Percentiles rank a stretch among this genome's conserved stretches.
Conservation (phyloP, 2,329 filamentous ascomycete species). For the Cladosporium sp. region DNA sequence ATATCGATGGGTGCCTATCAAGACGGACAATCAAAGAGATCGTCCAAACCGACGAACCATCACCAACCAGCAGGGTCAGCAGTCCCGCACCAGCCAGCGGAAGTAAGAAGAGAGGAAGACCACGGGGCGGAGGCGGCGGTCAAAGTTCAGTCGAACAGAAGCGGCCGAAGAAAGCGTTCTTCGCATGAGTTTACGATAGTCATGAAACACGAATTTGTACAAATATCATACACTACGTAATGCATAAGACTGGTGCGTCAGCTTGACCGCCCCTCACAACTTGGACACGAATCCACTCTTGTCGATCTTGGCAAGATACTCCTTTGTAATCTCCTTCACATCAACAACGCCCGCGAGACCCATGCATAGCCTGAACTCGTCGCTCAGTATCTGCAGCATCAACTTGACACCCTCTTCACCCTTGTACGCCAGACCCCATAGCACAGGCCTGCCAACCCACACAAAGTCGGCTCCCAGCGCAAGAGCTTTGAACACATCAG, state of each 20-base stretch:
- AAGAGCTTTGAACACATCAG: constrained; percentile 54
- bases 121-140: not conserved
- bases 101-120: not conserved
- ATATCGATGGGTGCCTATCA: constrained; percentile 89
- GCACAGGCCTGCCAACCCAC: constrained; percentile 44
- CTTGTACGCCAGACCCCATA: constrained; percentile 45
- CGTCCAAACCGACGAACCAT: constrained; percentile 38
- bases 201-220: not conserved
- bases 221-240: not conserved
- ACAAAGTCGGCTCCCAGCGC: constrained; percentile 42
- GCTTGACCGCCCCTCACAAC: constrained; percentile 15
- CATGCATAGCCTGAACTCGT: constrained; percentile 39
- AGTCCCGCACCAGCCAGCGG: not conserved
- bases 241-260: not conserved
- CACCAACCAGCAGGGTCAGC: not conserved
- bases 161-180: constrained; percentile 2
- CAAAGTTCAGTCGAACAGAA: constrained; percentile 1
- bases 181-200: constrained; percentile 7
- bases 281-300: constrained; percentile 27
- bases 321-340: constrained; percentile 35
- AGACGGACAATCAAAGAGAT: constrained; percentile 79
- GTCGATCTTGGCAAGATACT: constrained; percentile 38
- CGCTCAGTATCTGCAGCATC: constrained; percentile 40
- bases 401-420: constrained; percentile 37
- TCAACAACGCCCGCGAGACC: constrained; percentile 36